Base-by-base conservation (phyloP, 371 early-diverging fungal genomes). In the Apophysomyces elegans region DNA sequence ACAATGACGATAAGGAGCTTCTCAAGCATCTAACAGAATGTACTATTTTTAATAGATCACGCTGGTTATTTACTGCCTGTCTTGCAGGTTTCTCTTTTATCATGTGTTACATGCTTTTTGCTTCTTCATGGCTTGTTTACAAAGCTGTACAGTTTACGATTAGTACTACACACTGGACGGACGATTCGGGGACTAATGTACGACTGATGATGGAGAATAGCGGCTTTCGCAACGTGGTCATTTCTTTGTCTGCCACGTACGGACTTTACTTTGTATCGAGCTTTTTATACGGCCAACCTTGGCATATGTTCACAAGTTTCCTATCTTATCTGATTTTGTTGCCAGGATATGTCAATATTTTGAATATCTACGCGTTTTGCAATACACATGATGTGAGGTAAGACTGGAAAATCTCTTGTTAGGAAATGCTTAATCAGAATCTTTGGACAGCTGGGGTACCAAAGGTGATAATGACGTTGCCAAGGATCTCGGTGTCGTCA, bases 401-500 rank as follows among this genome's bases (percentile, higher is more conserved):
- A 26, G 2, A 3, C 32, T 58, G 66, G 32, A 2, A 9, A 37
- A 12, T 54, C 16, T 35, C 35, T 37, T 18, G 59, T 32, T 37
- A 9, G 44, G 56, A 13, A 6, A 4, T 9, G 46, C 59, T 32
- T 1, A 32, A 9, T 26, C 57, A 5, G 0, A 45, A 6, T 47
- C 18, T 18, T 56, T 37, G 47, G 16, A 18, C 61, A 85, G 93
- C 9, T 97, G 97, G 97, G 97, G 97, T 14, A 97, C 97, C 37
- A 96, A 96, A 84, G 96, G 97, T 26, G 95, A 91, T 70, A 90
- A 85, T 64, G 76, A 73, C 26, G 67, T 84, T 5, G 74, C 75
- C 16, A 82, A 79, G 43, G 86, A 88, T 73, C 77, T 91, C 35
- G 92, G 91, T 35, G 77, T 86, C 2, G 88, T 80, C 56, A 84